Evolutionary conservation across 192 early-diverging fungal species (phyloP), one percentile per base, ranked within the genome.

Genomic region (Diversispora eburnea): DNA sequence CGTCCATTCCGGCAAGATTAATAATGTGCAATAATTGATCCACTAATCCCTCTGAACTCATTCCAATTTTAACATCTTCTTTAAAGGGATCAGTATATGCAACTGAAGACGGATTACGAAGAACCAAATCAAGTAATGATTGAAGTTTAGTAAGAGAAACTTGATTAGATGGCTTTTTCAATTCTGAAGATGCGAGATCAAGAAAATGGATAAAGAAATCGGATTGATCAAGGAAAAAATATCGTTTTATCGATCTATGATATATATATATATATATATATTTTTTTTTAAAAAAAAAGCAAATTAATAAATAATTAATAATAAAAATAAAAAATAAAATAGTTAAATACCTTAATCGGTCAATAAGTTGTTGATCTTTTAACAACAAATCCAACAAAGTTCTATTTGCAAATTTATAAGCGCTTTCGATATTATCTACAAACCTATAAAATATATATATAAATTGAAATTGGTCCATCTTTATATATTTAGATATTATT

Each of bases 201-300:
- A 99, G 75, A 77, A 99, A 99, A 54, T 95, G 95, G 2, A 89
- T 92, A 56, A 99, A 78, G 75, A 91, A 99, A 76, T 99, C 98
- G 0, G 93, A 92, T 76, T 93, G 93, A 76, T 96, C 93, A 70
- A 98, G 84, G 67, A 99, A 84, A 60, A 97, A 91, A 78, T 94
- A 97, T 49, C 89, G 91, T 81, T 99, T 99, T 25, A 98, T 79
- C 4, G 95, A 96, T 61, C 91, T 93, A 73, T 33, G 7, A 13
- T 49, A 25, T 12, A 58, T 25, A 66, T 70, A 33, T 25, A n/a
- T 8, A 54, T 46, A 15, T 52, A 62, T 25, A 62, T 1, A 45
- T 63, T n/a, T 20, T 3, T 41, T 48, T 54, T 9, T 48, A 8
- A 33, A 12, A 39, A 4, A 63, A 6, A 4, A 64, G 13, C 19